Percentiles rank a stretch among this genome's conserved stretches.
Evolutionary conservation across 495 filamentous ascomycete species (phyloP).

Genomic region (Annulohypoxylon nitens): DNA sequence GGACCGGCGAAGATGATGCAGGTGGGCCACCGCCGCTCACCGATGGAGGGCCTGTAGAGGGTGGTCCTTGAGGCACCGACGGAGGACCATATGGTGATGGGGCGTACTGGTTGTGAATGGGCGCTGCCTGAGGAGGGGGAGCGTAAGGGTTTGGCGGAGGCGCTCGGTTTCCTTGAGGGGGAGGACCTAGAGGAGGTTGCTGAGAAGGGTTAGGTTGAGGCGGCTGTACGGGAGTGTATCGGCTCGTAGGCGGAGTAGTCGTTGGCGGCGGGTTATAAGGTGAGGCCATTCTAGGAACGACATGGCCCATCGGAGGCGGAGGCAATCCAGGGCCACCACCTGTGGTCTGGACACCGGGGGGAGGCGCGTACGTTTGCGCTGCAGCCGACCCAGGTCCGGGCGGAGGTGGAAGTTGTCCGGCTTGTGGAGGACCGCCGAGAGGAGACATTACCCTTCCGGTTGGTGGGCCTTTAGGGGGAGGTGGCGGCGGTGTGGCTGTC

Average conservation of each 20-base stretch:
- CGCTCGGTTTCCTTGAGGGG: constrained; percentile 50
- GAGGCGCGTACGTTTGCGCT: constrained; percentile 81
- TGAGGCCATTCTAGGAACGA: constrained; percentile 80
- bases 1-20: constrained; percentile 65
- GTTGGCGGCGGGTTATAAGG: constrained; percentile 89
- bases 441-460: constrained; percentile 68
- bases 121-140: constrained; percentile 59
- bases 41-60: constrained; percentile 62
- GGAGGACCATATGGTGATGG: constrained; percentile 53
- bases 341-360: constrained; percentile 60
- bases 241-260: constrained; percentile 78
- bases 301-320: constrained; percentile 61
- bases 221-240: constrained; percentile 87
- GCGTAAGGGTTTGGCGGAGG: constrained; percentile 72
- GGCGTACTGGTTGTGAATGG: constrained; percentile 62
- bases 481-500: constrained; percentile 47
- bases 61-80: constrained; percentile 53
- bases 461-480: constrained; percentile 65
- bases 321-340: constrained; percentile 53
- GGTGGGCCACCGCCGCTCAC: constrained; percentile 60
- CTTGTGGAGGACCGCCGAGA: constrained; percentile 62
- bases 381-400: constrained; percentile 70
- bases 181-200: constrained; percentile 56
- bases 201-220: constrained; percentile 68
- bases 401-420: constrained; percentile 61